These are phyloP conservation scores for Rubroshorea leprosula DNA, from an alignment of 345 rosid species.

Conservation along the genomic window DNA sequence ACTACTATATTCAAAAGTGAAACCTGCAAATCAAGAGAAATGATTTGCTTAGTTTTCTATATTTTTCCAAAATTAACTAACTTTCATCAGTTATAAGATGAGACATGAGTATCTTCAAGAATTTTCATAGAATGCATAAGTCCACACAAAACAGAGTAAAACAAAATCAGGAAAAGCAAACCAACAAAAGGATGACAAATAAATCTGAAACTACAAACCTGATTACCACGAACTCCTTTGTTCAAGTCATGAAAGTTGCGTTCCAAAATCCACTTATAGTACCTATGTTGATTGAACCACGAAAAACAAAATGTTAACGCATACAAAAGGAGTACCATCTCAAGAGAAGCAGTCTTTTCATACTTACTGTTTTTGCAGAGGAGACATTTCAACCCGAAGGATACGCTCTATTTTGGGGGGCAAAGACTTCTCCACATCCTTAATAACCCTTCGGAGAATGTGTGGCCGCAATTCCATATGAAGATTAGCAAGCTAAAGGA, in stretches of 20 bases:
- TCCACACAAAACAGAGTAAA: background rate
- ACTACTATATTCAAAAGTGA: constrained; percentile 98
- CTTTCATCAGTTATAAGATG: background rate
- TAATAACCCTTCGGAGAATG: constrained; percentile 92
- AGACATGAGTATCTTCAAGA: no score
- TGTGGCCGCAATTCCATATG: constrained; percentile 98
- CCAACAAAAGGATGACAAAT: background rate
- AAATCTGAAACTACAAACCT: constrained; percentile 42
- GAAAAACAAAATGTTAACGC: background rate
- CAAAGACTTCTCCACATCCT: constrained; percentile 98
- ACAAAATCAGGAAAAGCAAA: background rate
- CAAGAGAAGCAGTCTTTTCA: constrained; percentile 5
- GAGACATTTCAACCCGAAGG: constrained; percentile 99
- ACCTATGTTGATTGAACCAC: constrained; percentile 40
- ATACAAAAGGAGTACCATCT: background rate
- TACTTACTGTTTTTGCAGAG: constrained; percentile 95
- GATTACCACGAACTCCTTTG: constrained; percentile 99
- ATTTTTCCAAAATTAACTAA: background rate
- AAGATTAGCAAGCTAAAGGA: constrained; percentile 84
- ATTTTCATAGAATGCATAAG: background rate
- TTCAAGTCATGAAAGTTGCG: constrained; percentile 98
- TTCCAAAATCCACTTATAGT: constrained; percentile 98
- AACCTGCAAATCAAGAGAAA: constrained; percentile 46
- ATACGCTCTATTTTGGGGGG: constrained; percentile 99
- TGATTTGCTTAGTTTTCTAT: background rate